phyloP scores from a whole-genome alignment of 495 filamentous ascomycete genomes.

The Neurospora africana region DNA sequence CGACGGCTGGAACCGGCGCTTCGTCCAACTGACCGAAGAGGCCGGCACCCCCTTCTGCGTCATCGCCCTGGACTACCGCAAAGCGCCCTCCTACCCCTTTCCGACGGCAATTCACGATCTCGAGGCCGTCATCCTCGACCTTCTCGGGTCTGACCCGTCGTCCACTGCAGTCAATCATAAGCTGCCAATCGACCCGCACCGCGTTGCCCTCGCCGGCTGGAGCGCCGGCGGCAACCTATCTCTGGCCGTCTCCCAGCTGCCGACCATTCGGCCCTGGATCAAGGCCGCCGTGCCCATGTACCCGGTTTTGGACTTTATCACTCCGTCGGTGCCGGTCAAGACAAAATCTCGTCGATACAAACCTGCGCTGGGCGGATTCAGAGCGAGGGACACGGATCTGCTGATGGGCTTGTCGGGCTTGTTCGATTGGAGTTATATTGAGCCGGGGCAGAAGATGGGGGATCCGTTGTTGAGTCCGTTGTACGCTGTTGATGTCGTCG shows the following conservation, averaged over 20 bases:
- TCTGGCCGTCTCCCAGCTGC: conserved; percentile 20
- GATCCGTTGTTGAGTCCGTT: conserved; percentile 24
- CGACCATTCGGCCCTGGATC: conserved; percentile 14
- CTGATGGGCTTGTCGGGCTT: conserved; percentile 8
- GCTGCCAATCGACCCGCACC: conserved; percentile 24
- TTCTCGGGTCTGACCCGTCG: conserved; percentile 5
- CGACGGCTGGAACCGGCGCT: conserved; percentile 28
- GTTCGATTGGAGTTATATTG: conserved; percentile 28
- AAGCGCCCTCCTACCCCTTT: conserved; percentile 24
- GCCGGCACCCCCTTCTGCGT: conserved; percentile 14
- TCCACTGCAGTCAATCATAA: background rate
- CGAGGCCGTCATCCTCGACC: conserved; percentile 18
- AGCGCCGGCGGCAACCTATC: conserved; percentile 29
- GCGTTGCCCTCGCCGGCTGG: conserved; percentile 26
- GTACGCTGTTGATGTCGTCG: conserved; percentile 8
- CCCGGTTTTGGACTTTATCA: conserved; percentile 20
- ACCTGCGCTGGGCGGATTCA: conserved; percentile 18
- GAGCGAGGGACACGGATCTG: conserved; percentile 14
- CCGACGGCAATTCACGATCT: conserved; percentile 22
- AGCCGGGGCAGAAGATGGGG: conserved; percentile 5
- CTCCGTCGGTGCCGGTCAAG: conserved; percentile 9
- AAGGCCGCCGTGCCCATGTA: conserved; percentile 25
- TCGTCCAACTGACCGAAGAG: conserved; percentile 15
- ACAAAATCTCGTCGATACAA: conserved; percentile 21
- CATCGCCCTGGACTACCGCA: conserved; percentile 28